Conservation (phyloP, 2,329 filamentous ascomycete species). For the Calonectria montana region DNA sequence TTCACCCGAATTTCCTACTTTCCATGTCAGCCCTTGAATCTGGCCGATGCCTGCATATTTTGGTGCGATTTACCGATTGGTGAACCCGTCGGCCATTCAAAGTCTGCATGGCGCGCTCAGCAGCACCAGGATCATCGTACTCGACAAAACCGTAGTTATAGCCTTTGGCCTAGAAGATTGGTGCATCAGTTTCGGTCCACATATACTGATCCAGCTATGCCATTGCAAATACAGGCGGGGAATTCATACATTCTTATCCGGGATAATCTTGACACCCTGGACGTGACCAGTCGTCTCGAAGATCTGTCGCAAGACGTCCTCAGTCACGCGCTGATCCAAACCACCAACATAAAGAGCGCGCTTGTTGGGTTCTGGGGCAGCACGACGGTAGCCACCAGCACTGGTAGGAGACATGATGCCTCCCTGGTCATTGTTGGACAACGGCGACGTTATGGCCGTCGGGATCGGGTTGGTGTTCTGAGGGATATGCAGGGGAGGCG, state of each 20-base stretch:
- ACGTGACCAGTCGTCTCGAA: slow-evolving; percentile 99
- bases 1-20: slow-evolving; percentile 95
- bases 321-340: slow-evolving; percentile 92
- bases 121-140: slow-evolving; percentile 96
- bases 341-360: slow-evolving; percentile 96
- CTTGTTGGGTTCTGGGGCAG: slow-evolving; percentile 98
- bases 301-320: slow-evolving; percentile 96
- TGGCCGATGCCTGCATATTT: slow-evolving; percentile 8
- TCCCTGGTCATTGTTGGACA: slow-evolving; percentile 74
- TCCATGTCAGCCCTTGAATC: slow-evolving; percentile 35
- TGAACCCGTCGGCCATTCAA: slow-evolving; percentile 96
- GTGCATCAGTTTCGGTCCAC: slow-evolving; percentile 32
- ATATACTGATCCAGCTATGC: neutral
- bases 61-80: slow-evolving; percentile 75
- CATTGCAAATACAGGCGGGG: neutral
- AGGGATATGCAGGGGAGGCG: slow-evolving; percentile 91
- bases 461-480: slow-evolving; percentile 97
- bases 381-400: slow-evolving; percentile 85
- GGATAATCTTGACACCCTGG: slow-evolving; percentile 99
- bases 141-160: slow-evolving; percentile 99
- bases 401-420: slow-evolving; percentile 87
- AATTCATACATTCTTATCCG: slow-evolving; percentile 94
- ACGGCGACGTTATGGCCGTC: slow-evolving; percentile 89
- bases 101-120: slow-evolving; percentile 96
- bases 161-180: slow-evolving; percentile 80